Evolutionary conservation across 305 asterid genomes (phyloP).

Genomic region (Lippia alba): DNA sequence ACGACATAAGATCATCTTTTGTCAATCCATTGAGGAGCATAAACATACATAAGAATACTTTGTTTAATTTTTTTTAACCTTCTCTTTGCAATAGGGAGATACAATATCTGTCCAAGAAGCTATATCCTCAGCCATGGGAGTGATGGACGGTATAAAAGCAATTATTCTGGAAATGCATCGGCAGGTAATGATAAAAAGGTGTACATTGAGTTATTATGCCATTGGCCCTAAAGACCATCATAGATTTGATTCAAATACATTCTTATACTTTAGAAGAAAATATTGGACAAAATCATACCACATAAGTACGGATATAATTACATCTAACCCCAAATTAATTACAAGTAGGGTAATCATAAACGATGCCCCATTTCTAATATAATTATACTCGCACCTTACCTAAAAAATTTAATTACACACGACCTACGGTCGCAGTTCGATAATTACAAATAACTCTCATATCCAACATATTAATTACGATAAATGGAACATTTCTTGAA

Average conservation of each 20-base stretch:
- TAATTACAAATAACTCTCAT: no score
- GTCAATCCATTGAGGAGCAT: not conserved
- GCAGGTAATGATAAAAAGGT: slow-evolving; percentile 44
- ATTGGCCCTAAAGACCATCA: not conserved
- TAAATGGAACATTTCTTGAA: no score
- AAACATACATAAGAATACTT: no score
- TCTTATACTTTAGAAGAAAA: not conserved
- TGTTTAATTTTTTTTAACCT: no score
- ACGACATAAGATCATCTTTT: not conserved
- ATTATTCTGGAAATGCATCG: slow-evolving; percentile 45
- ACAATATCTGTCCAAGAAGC: slow-evolving; percentile 49
- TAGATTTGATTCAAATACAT: not conserved
- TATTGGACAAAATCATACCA: not conserved
- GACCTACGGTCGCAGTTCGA: no score
- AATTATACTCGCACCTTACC: no score
- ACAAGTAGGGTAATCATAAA: no score
- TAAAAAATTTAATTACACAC: no score
- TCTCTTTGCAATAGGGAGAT: slow-evolving; percentile 50
- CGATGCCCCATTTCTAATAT: no score
- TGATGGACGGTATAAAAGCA: slow-evolving; percentile 51
- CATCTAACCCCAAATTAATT: no score
- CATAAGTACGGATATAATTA: not conserved
- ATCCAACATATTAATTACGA: no score
- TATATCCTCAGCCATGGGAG: slow-evolving; percentile 46
- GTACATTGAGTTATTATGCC: not conserved